Conservation (phyloP, 345 rosid species). For the Rhizophora mangle region DNA sequence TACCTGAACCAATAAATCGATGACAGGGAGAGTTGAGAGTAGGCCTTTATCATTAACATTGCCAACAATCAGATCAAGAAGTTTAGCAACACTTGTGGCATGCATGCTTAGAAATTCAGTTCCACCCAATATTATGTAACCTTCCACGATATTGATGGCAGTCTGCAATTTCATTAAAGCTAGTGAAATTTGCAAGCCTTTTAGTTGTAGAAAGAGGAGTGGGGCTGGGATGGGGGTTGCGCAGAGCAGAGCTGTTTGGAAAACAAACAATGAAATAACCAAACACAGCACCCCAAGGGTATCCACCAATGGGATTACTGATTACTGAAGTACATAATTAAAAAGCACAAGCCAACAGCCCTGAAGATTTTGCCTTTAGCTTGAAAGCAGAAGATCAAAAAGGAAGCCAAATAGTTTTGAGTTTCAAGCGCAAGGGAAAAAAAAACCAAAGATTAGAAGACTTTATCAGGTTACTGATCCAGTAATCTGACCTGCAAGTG, state of each 20-base stretch:
- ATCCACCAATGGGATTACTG: background rate
- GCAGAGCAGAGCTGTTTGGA: background rate
- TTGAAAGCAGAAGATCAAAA: too few relatives aligned
- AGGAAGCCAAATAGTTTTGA: too few relatives aligned
- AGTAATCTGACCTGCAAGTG: constrained; percentile 70
- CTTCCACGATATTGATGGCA: constrained; percentile 75
- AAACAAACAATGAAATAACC: background rate
- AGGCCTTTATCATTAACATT: constrained; percentile 88
- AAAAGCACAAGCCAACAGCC: background rate
- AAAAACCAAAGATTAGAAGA: background rate
- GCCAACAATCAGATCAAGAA: constrained; percentile 89
- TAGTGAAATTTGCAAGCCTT: too few relatives aligned
- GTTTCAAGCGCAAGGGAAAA: background rate
- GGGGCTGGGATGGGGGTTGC: too few relatives aligned
- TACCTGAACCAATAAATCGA: constrained; percentile 91
- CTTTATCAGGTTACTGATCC: background rate
- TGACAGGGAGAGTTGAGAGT: constrained; percentile 73
- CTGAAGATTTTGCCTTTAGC: too few relatives aligned
- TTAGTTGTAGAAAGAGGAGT: too few relatives aligned
- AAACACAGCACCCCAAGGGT: background rate
- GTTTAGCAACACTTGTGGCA: constrained; percentile 75
- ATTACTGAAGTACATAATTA: background rate
- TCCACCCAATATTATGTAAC: constrained; percentile 76
- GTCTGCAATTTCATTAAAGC: constrained; percentile 48
- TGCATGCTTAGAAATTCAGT: constrained; percentile 73